Evolutionary conservation across 306 rosid species (phyloP).

Genomic region (Rosa chinensis): DNA sequence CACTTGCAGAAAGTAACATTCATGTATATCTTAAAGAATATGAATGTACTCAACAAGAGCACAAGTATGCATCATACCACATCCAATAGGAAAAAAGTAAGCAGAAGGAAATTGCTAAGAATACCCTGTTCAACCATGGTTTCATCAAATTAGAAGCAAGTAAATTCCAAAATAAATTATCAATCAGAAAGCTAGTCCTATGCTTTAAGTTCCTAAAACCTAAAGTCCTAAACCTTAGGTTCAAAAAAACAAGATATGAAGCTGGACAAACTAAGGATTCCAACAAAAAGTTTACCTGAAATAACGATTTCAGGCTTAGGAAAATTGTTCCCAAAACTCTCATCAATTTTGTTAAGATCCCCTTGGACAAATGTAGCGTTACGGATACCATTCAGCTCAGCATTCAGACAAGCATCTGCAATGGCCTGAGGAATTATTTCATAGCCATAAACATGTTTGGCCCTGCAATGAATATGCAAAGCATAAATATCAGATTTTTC

Average conservation of each 20-base stretch:
- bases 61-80: not conserved
- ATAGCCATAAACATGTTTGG: conserved; percentile 81
- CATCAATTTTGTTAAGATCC: conserved; percentile 91
- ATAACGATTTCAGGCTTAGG: conserved; percentile 90
- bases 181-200: not conserved
- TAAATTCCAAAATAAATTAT: not conserved
- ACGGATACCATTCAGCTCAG: conserved; percentile 63
- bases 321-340: conserved; percentile 73
- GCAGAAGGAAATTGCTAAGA: not conserved
- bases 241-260: not conserved
- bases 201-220: not conserved
- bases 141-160: not conserved
- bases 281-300: conserved; percentile 51
- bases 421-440: conserved; percentile 95
- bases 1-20: not conserved
- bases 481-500: conserved; percentile 3
- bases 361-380: conserved; percentile 94
- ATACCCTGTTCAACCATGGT: not conserved
- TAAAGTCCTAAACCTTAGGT: not conserved
- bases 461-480: conserved; percentile 44
- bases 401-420: conserved; percentile 77
- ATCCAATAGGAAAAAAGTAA: not conserved
- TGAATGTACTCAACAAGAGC: not conserved
- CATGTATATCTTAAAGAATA: not conserved
- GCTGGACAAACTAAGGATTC: not conserved